Percentiles rank a stretch among this genome's conserved stretches.
Evolutionary conservation across 345 rosid genomes (phyloP).

Genomic region (Eucalyptus erythrocorys): DNA sequence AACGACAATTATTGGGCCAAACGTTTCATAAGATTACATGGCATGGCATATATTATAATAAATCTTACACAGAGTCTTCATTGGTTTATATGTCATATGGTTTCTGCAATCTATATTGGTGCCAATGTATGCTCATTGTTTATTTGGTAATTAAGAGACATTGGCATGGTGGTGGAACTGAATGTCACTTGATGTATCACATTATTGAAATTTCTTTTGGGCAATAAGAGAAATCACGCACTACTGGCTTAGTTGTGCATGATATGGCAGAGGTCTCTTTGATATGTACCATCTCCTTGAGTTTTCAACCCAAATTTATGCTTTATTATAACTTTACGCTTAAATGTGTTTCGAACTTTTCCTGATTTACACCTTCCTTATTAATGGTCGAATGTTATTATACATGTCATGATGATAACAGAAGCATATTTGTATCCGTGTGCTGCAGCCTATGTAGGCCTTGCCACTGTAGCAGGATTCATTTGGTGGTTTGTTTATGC

Average conservation of each 20-base stretch:
- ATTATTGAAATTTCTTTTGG: neutral
- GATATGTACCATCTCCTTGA: neutral
- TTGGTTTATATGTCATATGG: neutral
- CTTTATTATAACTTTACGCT: neutral
- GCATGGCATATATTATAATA: neutral
- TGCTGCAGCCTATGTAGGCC: slow-evolving; percentile 90
- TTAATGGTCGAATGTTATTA: neutral
- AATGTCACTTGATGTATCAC: neutral
- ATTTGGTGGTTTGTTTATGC: slow-evolving; percentile 96
- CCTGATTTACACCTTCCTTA: neutral
- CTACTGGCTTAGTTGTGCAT: neutral
- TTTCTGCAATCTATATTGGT: neutral
- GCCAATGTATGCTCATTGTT: neutral
- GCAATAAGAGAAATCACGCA: neutral
- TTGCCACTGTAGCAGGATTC: slow-evolving; percentile 97
- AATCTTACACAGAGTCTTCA: neutral
- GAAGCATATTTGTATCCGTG: neutral
- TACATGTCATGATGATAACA: neutral
- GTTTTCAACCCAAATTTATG: neutral
- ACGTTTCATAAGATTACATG: neutral
- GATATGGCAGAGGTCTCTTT: neutral
- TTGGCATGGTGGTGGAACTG: neutral
- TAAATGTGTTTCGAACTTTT: neutral
- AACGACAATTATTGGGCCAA: neutral
- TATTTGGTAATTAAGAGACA: neutral